Percentiles rank a stretch among this genome's conserved stretches.
These are phyloP conservation scores for Blastobotrys terrestris DNA, from an alignment of 805 yeast species.

Conservation along the genomic window DNA sequence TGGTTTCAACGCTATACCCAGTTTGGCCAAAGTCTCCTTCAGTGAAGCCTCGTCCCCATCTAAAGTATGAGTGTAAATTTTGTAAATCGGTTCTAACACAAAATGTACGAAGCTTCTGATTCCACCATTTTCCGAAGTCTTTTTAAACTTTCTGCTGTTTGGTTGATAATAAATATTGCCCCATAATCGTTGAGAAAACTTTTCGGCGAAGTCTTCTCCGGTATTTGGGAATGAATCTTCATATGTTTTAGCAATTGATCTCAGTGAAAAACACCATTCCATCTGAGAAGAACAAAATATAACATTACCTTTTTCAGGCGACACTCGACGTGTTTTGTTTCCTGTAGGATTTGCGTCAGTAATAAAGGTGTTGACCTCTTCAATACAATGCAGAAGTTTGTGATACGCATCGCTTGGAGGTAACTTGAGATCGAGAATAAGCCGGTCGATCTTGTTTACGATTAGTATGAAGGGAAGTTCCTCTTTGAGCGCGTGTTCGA, in stretches of 20 bases:
- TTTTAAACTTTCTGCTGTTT: constrained; percentile 40
- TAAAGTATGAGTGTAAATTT: constrained; percentile 56
- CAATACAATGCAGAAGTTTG: constrained; percentile 56
- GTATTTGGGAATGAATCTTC: constrained; percentile 36
- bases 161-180: constrained; percentile 58
- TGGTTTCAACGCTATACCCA: constrained; percentile 39
- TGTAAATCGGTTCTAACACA: constrained; percentile 74
- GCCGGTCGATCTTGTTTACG: constrained; percentile 76
- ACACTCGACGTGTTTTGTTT: constrained; percentile 33
- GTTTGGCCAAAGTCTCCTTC: constrained; percentile 38
- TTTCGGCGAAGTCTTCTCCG: neutral
- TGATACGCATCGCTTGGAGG: constrained; percentile 69
- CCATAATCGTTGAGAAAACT: constrained; percentile 50
- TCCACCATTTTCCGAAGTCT: constrained; percentile 24
- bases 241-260: constrained; percentile 56
- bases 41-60: constrained; percentile 45
- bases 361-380: constrained; percentile 58
- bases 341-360: constrained; percentile 5
- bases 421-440: constrained; percentile 70
- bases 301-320: constrained; percentile 64
- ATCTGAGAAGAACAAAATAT: constrained; percentile 65
- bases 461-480: constrained; percentile 53
- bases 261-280: constrained; percentile 58
- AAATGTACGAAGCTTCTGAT: constrained; percentile 51
- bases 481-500: constrained; percentile 47